Percentiles rank a stretch among this genome's conserved stretches.
phyloP scores from a whole-genome alignment of 2,329 filamentous ascomycete species.

The Hypoxylon sp. region DNA sequence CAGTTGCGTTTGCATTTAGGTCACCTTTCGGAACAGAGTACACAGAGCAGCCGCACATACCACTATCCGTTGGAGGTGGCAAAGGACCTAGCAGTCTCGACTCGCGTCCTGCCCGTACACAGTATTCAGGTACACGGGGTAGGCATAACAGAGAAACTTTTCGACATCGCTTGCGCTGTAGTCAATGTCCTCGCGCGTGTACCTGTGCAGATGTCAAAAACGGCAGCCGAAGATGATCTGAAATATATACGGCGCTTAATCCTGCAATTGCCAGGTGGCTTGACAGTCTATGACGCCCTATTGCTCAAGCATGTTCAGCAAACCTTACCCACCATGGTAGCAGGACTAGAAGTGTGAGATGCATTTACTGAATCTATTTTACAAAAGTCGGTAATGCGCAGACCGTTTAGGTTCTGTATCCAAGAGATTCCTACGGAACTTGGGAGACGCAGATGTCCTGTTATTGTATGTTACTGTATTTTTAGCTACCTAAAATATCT shows the following conservation, averaged over 20 bases:
- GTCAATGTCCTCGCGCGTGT: constrained; percentile 61
- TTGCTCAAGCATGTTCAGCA: constrained; percentile 55
- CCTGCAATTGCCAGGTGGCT: constrained; percentile 55
- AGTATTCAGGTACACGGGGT: constrained; percentile 60
- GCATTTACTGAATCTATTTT: background rate
- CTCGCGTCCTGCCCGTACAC: constrained; percentile 55
- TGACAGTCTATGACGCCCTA: constrained; percentile 56
- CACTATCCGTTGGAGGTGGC: constrained; percentile 60
- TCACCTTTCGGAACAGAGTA: constrained; percentile 52
- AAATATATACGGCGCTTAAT: constrained; percentile 56
- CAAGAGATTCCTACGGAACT: background rate
- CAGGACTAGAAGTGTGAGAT: constrained; percentile 22
- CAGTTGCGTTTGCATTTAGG: constrained; percentile 60
- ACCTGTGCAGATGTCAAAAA: constrained; percentile 49
- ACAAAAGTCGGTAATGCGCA: background rate
- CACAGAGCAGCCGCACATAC: constrained; percentile 55
- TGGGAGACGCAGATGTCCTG: background rate
- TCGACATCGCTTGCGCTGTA: constrained; percentile 60
- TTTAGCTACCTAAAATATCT: background rate
- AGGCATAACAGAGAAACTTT: constrained; percentile 62
- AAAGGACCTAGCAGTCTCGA: constrained; percentile 57
- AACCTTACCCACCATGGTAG: constrained; percentile 35
- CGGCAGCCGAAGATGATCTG: constrained; percentile 56
- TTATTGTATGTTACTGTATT: background rate
- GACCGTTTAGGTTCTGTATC: background rate